Conservation (phyloP, 2,329 filamentous ascomycete species). For the Talaromyces sp. region DNA sequence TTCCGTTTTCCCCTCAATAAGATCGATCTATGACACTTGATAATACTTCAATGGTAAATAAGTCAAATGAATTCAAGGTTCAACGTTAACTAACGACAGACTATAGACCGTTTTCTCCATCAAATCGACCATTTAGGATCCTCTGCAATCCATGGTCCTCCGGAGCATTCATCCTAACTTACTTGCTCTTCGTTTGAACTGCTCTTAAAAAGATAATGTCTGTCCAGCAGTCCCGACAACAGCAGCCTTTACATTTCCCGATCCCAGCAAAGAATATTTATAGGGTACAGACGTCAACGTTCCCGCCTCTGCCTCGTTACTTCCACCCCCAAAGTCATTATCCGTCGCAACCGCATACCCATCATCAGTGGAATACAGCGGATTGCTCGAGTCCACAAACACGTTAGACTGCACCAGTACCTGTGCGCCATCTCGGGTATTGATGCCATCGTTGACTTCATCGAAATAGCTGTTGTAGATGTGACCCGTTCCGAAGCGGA, state of each 20-base stretch:
- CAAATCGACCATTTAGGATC: neutral
- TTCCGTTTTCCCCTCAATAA: neutral
- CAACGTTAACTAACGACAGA: neutral
- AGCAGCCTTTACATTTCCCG: neutral
- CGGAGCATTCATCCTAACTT: no score
- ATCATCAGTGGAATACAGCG: neutral
- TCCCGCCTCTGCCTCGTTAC: neutral
- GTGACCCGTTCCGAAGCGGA: neutral
- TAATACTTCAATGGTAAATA: neutral
- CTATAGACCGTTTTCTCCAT: neutral
- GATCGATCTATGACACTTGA: neutral
- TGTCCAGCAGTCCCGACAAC: neutral
- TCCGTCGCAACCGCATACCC: neutral
- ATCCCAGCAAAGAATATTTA: neutral
- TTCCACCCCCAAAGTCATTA: neutral
- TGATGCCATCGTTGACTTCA: neutral
- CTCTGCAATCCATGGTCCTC: no score
- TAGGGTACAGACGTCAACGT: neutral
- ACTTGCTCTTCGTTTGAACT: no score
- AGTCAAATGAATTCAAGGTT: neutral
- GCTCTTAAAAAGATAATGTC: neutral
- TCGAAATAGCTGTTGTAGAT: neutral
- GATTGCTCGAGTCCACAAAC: neutral
- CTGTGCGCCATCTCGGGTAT: neutral
- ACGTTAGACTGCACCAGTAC: neutral